Base-by-base conservation (phyloP, 192 early-diverging fungal genomes). In the Umbelopsis sp. region DNA sequence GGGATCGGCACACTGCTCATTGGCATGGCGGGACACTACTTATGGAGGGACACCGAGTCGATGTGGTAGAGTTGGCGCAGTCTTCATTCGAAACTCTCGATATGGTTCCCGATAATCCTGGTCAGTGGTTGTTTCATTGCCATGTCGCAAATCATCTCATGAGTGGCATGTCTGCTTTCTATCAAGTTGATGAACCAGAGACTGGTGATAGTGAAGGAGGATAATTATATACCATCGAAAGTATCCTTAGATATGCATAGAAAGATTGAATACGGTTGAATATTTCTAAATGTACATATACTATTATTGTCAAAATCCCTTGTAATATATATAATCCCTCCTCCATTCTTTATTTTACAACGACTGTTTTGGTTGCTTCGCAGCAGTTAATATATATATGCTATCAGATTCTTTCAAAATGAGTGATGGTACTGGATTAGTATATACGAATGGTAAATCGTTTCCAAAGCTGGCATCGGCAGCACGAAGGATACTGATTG, bases 391-490 rank as follows among this genome's bases (percentile, higher is more conserved):
- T 22, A 88, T 84, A 74, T 91, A 92, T n/a, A 92, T 70, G 32
- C 75, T 68, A 52, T 92, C 91, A 32, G 78, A 80, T 17, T 67
- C 66, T 49, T 75, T 83, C 68, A 91, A 41, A 3, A 90, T 29
- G 12, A 91, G 74, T 4, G 79, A 82, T 44, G 86, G 79, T 21
- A 88, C 74, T 16, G 91, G 91, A 72, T 92, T 92, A 0, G 86
- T 87, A 79, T 86, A 88, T 22, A 92, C 88, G 80, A 88, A 92
- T 0, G 91, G 88, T 11, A 87, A 66, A 44, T 79, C 81, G 77
- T 92, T 91, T 20, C 85, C 82, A 43, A 82, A 67, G 8, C 75
- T 73, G n/a, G 69, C 69, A 29, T 83, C 79, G 4, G 83, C 79
- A 4, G 77, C 80, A 20, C 85, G 67, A 45, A 80, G 77, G 1